Conservation (phyloP, 2,329 filamentous ascomycete species). For the Trichoderma oligosporum region DNA sequence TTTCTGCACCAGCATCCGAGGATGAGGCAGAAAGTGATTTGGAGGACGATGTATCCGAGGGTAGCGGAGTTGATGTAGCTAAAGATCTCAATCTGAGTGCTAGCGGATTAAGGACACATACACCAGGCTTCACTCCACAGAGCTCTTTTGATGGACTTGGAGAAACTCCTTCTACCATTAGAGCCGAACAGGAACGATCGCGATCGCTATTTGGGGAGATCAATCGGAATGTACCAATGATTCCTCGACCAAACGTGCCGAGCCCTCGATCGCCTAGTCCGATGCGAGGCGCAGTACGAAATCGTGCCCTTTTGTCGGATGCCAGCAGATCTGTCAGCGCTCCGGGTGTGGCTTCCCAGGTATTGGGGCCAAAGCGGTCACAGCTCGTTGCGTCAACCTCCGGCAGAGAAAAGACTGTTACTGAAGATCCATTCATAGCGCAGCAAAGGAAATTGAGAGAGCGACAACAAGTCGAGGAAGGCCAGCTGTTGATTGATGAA, state of each 20-base stretch:
- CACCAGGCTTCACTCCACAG: conserved; percentile 52
- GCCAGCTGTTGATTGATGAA: conserved; percentile 58
- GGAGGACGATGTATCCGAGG: conserved; percentile 50
- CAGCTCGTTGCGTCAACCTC: conserved; percentile 37
- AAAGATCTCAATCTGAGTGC: conserved; percentile 57
- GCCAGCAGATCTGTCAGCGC: conserved; percentile 56
- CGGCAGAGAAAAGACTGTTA: conserved; percentile 35
- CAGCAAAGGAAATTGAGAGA: conserved; percentile 52
- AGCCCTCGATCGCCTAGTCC: conserved; percentile 72
- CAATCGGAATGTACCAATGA: conserved; percentile 46
- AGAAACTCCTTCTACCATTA: conserved; percentile 31
- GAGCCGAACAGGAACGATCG: conserved; percentile 43
- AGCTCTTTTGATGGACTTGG: conserved; percentile 53
- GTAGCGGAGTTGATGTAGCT: conserved; percentile 62
- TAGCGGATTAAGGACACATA: conserved; percentile 39
- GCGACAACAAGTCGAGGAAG: conserved; percentile 55
- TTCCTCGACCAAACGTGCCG: conserved; percentile 49
- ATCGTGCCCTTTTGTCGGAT: conserved; percentile 47
- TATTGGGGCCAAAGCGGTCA: conserved; percentile 42
- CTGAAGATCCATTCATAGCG: conserved; percentile 46
- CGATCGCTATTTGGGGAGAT: conserved; percentile 55
- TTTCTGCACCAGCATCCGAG: conserved; percentile 38
- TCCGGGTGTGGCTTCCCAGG: conserved; percentile 55
- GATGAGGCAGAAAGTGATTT: conserved; percentile 37
- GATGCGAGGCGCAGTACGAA: conserved; percentile 55